Evolutionary conservation across 2,329 filamentous ascomycete genomes (phyloP), one percentile per base, ranked within the genome.

Genomic region (Cordyceps sp.): DNA sequence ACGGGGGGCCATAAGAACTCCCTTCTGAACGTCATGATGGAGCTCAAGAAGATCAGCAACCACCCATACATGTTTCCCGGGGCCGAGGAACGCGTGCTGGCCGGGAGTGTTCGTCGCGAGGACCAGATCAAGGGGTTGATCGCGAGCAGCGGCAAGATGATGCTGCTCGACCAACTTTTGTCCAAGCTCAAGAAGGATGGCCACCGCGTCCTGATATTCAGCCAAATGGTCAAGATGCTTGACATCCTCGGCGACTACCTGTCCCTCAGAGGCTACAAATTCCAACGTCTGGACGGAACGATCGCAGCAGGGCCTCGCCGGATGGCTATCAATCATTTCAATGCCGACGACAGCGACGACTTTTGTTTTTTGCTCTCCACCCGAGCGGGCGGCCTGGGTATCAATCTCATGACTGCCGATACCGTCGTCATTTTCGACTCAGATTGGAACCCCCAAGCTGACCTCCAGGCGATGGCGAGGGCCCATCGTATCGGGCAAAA

Each of bases 211-310:
- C 61, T 98, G 39, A 96, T 98, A 41, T 98, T 98, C 63, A 96
- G 88, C 52, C 90, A 98, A 52, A 98, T 98, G 90, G 92, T 98
- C 23, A 92, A 84, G 50, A 96, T 98, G 81, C 69, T 98, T 16
- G 86, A 98, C 47, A 90, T 98, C 33, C 66, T 98, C 2, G 83
- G 84, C 29, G 88, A 98, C 46, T 98, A 98, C 50, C 72, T 96
- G 41, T 81, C 84, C 32, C 70, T 90, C 33, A 79, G 90, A 39
- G 85, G 86, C n/a, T 92, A 96, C 54, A 77, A 90, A 36, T 96
- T 90, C 49, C 92, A 98, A 50, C 73, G 90, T 14, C 70, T 98
- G 7, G 90, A 98, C 50, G 90, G 90, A 43, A 98, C 90, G 3
- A 93, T 98, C 42, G 78, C 83, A 22, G 81, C 90, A 10, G 79